phyloP scores from a whole-genome alignment of 169 alveolate species.

The Cryptosporidium tyzzeri region DNA sequence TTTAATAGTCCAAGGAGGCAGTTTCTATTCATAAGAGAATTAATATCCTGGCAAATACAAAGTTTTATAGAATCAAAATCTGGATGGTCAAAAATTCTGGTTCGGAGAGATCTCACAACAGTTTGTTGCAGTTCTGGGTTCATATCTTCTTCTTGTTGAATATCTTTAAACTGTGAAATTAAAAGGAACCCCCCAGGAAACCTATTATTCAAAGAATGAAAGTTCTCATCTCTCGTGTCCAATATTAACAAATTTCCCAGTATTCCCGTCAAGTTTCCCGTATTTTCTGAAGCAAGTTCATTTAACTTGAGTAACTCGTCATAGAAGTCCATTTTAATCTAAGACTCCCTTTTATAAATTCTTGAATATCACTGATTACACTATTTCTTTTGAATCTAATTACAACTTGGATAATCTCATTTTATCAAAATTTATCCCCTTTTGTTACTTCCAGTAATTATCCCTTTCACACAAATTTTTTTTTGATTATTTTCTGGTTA shows the following conservation, averaged over 20 bases:
- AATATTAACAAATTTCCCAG: constrained; percentile 3
- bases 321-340: constrained; percentile 12
- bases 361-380: background rate
- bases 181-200: constrained; percentile 36
- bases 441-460: background rate
- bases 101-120: background rate
- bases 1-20: constrained; percentile 1
- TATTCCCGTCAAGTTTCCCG: constrained; percentile 18
- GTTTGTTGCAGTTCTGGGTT: background rate
- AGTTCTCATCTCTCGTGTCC: constrained; percentile 53
- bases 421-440: background rate
- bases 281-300: constrained; percentile 3
- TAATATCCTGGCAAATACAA: constrained; percentile 40
- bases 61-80: constrained; percentile 5
- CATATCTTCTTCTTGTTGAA: background rate
- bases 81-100: constrained; percentile 8
- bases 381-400: background rate
- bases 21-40: constrained; percentile 15
- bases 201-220: constrained; percentile 30
- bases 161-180: constrained; percentile 1
- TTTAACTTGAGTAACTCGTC: constrained; percentile 17
- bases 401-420: background rate
- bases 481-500: background rate
- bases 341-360: background rate
- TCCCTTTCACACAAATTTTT: background rate